Conservation (phyloP, 495 filamentous ascomycete genomes). For the Hypomontagnella monticulosa region DNA sequence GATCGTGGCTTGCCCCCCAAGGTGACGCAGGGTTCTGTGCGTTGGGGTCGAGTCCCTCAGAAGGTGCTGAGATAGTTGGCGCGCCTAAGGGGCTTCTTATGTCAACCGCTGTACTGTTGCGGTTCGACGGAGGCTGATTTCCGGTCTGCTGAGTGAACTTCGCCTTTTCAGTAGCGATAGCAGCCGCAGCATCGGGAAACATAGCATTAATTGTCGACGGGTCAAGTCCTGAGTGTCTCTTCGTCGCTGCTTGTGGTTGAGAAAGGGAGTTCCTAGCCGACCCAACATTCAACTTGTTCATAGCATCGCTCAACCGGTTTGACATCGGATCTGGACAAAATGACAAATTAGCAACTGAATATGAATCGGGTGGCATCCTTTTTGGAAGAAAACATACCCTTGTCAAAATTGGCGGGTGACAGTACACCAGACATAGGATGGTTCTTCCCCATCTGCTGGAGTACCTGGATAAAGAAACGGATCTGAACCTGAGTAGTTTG, state of each 20-base stretch:
- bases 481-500: conserved; percentile 99
- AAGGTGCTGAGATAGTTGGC: conserved; percentile 74
- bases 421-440: conserved; percentile 97
- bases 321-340: conserved; percentile 86
- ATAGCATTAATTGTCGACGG: conserved; percentile 96
- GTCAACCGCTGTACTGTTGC: conserved; percentile 88
- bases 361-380: not conserved
- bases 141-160: conserved; percentile 96
- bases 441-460: conserved; percentile 98
- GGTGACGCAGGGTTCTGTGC: conserved; percentile 76
- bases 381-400: conserved; percentile 71
- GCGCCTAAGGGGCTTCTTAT: conserved; percentile 81
- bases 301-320: conserved; percentile 94
- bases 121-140: conserved; percentile 87
- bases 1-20: conserved; percentile 70
- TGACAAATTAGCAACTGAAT: conserved; percentile 12
- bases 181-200: conserved; percentile 98
- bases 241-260: conserved; percentile 75
- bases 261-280: conserved; percentile 87
- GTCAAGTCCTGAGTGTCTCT: conserved; percentile 92
- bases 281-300: conserved; percentile 90
- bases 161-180: conserved; percentile 96
- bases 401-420: conserved; percentile 96
- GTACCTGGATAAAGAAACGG: conserved; percentile 97
- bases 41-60: conserved; percentile 60